phyloP scores from a whole-genome alignment of 108 stramenopile species.

The Cylindrotheca fusiformis region DNA sequence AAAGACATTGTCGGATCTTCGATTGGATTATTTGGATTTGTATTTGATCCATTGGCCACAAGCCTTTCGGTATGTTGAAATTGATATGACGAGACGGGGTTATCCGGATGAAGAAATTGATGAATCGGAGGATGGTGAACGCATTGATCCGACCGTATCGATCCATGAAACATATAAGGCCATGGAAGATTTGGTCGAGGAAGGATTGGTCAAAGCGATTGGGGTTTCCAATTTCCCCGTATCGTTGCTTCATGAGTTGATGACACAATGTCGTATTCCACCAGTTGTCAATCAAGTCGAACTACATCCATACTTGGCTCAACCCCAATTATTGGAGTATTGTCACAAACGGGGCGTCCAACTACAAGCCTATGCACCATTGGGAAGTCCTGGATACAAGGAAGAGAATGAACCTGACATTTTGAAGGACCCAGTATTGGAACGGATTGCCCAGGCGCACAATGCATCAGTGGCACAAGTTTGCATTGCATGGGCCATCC shows the following conservation, averaged over 20 bases:
- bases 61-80: slow-evolving; percentile 75
- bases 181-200: slow-evolving; percentile 76
- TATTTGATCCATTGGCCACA: slow-evolving; percentile 90
- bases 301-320: slow-evolving; percentile 83
- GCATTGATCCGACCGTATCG: slow-evolving; percentile 63
- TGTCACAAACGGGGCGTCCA: slow-evolving; percentile 61
- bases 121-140: slow-evolving; percentile 61
- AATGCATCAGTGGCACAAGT: slow-evolving; percentile 57
- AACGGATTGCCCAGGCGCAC: slow-evolving; percentile 38
- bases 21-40: slow-evolving; percentile 86
- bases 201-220: slow-evolving; percentile 68
- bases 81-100: slow-evolving; percentile 46
- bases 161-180: slow-evolving; percentile 55
- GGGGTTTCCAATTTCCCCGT: slow-evolving; percentile 88
- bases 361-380: slow-evolving; percentile 82
- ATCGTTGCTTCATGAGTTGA: slow-evolving; percentile 71
- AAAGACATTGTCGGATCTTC: slow-evolving; percentile 73
- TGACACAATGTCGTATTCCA: slow-evolving; percentile 52
- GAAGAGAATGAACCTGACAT: slow-evolving; percentile 50
- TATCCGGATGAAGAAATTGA: slow-evolving; percentile 83
- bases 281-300: slow-evolving; percentile 89
- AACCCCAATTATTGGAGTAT: slow-evolving; percentile 65
- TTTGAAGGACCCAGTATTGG: slow-evolving; percentile 51
- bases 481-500: slow-evolving; percentile 69
- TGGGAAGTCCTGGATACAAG: slow-evolving; percentile 72